Percentiles rank a stretch among this genome's conserved stretches.
phyloP scores from a whole-genome alignment of 2,329 filamentous ascomycete species.

The Fusarium odoratissimum region DNA sequence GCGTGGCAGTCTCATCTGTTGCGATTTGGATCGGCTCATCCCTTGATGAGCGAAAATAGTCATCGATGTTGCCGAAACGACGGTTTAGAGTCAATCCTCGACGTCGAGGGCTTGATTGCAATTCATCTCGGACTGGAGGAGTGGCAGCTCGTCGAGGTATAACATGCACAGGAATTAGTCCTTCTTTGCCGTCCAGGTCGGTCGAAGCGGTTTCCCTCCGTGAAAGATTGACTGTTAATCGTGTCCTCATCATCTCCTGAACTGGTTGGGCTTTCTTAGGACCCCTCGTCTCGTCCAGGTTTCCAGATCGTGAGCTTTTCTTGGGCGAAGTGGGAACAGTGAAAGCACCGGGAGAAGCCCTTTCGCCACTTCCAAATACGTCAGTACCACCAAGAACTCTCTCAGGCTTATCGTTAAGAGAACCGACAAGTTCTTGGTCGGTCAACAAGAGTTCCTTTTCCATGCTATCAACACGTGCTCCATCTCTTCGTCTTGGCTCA shows the following conservation, averaged over 20 bases:
- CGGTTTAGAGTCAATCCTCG: constrained; percentile 10
- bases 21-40: constrained; percentile 49
- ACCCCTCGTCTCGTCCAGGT: not conserved
- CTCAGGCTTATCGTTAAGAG: constrained; percentile 19
- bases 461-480: not conserved
- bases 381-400: constrained; percentile 2
- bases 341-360: not conserved
- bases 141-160: constrained; percentile 22
- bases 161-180: constrained; percentile 44
- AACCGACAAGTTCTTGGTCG: constrained; percentile 21
- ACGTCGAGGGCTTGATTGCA: not conserved
- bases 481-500: not conserved
- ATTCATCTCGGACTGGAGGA: constrained; percentile 1
- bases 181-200: constrained; percentile 41
- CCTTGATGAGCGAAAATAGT: constrained; percentile 46
- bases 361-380: not conserved
- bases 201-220: constrained; percentile 49
- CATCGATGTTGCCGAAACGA: constrained; percentile 45
- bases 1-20: constrained; percentile 50
- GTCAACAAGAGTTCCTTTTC: not conserved
- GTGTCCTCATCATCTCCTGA: constrained; percentile 44
- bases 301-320: not conserved
- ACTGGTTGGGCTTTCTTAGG: constrained; percentile 4
- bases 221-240: constrained; percentile 48
- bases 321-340: not conserved